Evolutionary conservation across 1,284 basidiomycete genomes (phyloP).

Genomic region (Neolentinus lepideus): DNA sequence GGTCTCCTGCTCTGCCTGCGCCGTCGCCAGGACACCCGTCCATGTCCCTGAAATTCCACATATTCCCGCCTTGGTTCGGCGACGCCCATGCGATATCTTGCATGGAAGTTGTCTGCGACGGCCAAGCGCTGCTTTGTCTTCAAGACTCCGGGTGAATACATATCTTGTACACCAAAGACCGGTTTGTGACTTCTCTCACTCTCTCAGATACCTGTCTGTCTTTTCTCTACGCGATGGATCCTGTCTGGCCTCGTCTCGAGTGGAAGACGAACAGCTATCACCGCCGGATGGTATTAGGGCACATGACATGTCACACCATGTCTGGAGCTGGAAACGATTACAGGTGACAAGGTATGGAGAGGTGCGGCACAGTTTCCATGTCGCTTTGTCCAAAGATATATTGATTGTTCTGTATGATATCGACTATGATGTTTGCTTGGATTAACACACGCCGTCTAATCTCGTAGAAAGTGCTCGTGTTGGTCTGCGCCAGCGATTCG

Average conservation of each 20-base stretch:
- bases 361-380: slow-evolving; percentile 24
- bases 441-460: slow-evolving; percentile 3
- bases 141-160: slow-evolving; percentile 44
- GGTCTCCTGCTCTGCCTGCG: slow-evolving; percentile 20
- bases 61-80: slow-evolving; percentile 40
- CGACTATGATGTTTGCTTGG: neutral
- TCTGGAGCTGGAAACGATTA: slow-evolving; percentile 44
- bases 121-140: slow-evolving; percentile 38
- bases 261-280: slow-evolving; percentile 8
- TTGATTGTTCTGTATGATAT: neutral
- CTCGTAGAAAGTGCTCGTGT: slow-evolving; percentile 9
- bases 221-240: slow-evolving; percentile 16
- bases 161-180: neutral
- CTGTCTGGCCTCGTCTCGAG: slow-evolving; percentile 13
- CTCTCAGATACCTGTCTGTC: slow-evolving; percentile 19
- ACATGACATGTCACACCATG: slow-evolving; percentile 20
- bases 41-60: slow-evolving; percentile 38
- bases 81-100: slow-evolving; percentile 32
- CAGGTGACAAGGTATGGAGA: slow-evolving; percentile 33
- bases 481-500: slow-evolving; percentile 33
- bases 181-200: neutral
- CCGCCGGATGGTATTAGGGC: slow-evolving; percentile 8
- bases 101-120: slow-evolving; percentile 34
- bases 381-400: neutral
- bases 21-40: slow-evolving; percentile 12